Percentiles rank a stretch among this genome's conserved stretches.
Evolutionary conservation across 768 basidiomycete species (phyloP).

Genomic region (Cystobasidium ongulense): DNA sequence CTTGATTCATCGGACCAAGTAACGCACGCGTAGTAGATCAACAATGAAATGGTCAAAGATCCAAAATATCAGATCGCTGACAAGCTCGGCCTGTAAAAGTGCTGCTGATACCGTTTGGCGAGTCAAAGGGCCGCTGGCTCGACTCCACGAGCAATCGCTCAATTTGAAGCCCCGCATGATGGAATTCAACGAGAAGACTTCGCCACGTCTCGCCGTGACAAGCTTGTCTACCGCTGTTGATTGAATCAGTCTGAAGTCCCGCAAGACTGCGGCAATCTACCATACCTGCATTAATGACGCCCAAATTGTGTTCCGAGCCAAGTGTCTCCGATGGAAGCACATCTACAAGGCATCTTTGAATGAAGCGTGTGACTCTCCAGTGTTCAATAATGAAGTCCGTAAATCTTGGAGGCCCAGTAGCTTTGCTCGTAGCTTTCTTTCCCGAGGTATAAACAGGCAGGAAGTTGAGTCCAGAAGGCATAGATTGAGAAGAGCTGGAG

Average conservation of each 20-base stretch:
- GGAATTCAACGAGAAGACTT: constrained; percentile 66
- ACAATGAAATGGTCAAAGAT: constrained; percentile 78
- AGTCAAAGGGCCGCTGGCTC: constrained; percentile 44
- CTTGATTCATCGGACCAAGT: background rate
- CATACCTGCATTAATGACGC: constrained; percentile 56
- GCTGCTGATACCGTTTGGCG: constrained; percentile 46
- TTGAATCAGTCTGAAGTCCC: background rate
- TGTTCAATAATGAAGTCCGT: constrained; percentile 27
- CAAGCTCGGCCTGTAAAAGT: constrained; percentile 48
- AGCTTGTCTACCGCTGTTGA: constrained; percentile 54
- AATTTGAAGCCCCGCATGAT: constrained; percentile 68
- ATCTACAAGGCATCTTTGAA: constrained; percentile 63
- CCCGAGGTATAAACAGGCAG: background rate
- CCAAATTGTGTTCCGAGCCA: constrained; percentile 64
- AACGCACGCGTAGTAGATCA: constrained; percentile 63
- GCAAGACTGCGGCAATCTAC: background rate
- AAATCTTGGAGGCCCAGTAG: constrained; percentile 14
- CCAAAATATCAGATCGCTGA: constrained; percentile 90
- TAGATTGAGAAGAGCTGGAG: background rate
- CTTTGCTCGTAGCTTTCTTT: background rate
- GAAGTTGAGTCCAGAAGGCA: background rate
- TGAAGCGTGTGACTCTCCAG: constrained; percentile 44
- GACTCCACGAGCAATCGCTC: constrained; percentile 68
- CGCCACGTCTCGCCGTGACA: constrained; percentile 67
- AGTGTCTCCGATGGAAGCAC: constrained; percentile 53